These are phyloP conservation scores for Iris macrosiphon DNA, from an alignment of 106 monocot genomes.

Conservation along the genomic window DNA sequence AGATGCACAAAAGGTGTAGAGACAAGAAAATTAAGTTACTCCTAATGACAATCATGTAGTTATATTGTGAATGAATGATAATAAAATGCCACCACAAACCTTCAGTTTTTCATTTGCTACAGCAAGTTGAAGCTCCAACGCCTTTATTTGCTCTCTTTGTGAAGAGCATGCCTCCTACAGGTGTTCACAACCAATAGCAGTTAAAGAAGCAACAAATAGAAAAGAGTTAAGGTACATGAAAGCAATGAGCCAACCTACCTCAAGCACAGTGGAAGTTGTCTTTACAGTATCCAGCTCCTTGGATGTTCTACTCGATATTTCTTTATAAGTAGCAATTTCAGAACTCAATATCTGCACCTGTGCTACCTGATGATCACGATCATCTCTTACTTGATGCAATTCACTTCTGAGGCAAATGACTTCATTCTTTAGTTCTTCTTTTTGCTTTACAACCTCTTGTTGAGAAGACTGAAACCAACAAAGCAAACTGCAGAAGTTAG, in stretches of 20 bases:
- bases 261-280: constrained; percentile 19
- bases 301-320: constrained; percentile 4
- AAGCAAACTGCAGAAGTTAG: too few species aligned
- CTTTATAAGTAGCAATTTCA: constrained; percentile 17
- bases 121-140: constrained; percentile 39
- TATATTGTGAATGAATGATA: too few species aligned
- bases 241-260: constrained; percentile 38
- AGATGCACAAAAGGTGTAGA: not conserved
- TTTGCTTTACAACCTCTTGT: constrained; percentile 46
- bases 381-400: constrained; percentile 49
- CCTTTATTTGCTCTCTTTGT: constrained; percentile 39
- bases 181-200: not conserved
- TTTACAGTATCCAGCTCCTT: constrained; percentile 3
- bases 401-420: constrained; percentile 42
- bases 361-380: constrained; percentile 35
- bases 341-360: constrained; percentile 30
- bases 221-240: not conserved
- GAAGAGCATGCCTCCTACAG: constrained; percentile 43
- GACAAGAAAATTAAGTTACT: too few species aligned
- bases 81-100: too few species aligned
- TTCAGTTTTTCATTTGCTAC: constrained; percentile 46
- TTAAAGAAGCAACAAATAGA: too few species aligned
- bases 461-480: constrained; percentile 31
- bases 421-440: constrained; percentile 47
- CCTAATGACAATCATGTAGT: too few species aligned